These are phyloP conservation scores for Rutstroemia sydowiana DNA, from an alignment of 2,329 filamentous ascomycete species.

Conservation along the genomic window DNA sequence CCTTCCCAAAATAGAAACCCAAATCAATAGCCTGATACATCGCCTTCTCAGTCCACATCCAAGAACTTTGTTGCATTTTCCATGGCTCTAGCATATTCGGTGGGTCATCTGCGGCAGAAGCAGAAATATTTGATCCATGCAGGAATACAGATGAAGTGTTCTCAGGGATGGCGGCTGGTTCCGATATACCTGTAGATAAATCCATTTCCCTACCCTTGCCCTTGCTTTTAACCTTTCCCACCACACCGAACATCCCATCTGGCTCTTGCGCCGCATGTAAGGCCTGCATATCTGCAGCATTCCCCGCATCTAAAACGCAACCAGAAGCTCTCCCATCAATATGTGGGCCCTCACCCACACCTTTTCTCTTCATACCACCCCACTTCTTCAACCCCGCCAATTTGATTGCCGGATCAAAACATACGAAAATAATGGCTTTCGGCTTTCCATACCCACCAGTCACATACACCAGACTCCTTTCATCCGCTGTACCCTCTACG, in stretches of 20 bases:
- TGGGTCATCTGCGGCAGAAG: neutral
- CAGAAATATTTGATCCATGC: neutral
- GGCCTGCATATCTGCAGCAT: neutral
- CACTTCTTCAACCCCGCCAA: slow-evolving; percentile 28
- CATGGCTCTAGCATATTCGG: neutral
- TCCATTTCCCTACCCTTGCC: slow-evolving; percentile 19
- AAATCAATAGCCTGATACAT: slow-evolving; percentile 25
- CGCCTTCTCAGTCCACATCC: slow-evolving; percentile 22
- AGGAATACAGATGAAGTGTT: neutral
- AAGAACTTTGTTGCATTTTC: slow-evolving; percentile 4
- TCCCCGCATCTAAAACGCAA: neutral
- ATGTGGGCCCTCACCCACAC: slow-evolving; percentile 24
- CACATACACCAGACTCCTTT: slow-evolving; percentile 41
- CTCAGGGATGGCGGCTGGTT: neutral
- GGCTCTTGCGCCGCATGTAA: slow-evolving; percentile 15
- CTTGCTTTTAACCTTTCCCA: no score
- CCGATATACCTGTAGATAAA: neutral
- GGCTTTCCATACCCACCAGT: slow-evolving; percentile 25
- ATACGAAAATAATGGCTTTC: slow-evolving; percentile 36
- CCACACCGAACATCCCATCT: slow-evolving; percentile 18
- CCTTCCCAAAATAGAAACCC: slow-evolving; percentile 23
- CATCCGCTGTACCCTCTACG: slow-evolving; percentile 39
- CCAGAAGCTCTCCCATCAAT: slow-evolving; percentile 22
- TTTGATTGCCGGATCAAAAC: slow-evolving; percentile 36
- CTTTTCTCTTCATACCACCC: slow-evolving; percentile 15